These are phyloP conservation scores for Chaetomium sp. DNA, from an alignment of 2,329 filamentous ascomycete species.

Conservation along the genomic window DNA sequence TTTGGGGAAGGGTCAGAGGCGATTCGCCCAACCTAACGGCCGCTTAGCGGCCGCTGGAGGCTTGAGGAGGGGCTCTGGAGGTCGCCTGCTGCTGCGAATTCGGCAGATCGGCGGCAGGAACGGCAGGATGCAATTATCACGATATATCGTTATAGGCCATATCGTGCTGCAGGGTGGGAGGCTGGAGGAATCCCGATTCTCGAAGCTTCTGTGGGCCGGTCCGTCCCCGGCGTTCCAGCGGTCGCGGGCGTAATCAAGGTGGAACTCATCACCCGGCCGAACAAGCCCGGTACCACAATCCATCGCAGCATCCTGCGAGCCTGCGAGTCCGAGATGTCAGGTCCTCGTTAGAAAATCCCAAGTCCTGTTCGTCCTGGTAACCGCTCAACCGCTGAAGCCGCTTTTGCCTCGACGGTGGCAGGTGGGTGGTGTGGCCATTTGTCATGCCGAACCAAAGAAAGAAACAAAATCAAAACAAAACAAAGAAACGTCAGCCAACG, in stretches of 20 bases:
- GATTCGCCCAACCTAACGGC: constrained; percentile 16
- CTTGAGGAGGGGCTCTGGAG: neutral
- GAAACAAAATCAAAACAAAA: too few relatives aligned
- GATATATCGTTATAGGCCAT: constrained; percentile 17
- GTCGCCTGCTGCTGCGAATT: neutral
- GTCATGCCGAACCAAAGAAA: too few relatives aligned
- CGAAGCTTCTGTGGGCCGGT: constrained; percentile 38
- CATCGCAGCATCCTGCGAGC: too few relatives aligned
- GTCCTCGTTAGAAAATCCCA: too few relatives aligned
- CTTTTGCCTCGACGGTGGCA: too few relatives aligned
- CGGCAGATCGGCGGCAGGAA: too few relatives aligned
- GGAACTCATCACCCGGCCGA: neutral
- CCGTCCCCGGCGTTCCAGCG: neutral
- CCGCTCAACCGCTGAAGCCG: too few relatives aligned
- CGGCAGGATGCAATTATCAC: constrained; percentile 14
- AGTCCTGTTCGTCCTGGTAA: too few relatives aligned
- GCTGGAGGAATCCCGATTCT: constrained; percentile 28
- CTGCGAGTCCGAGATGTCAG: too few relatives aligned
- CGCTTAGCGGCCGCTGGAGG: constrained; percentile 8
- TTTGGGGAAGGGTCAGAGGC: constrained; percentile 7
- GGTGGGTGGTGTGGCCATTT: too few relatives aligned
- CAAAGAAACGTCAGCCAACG: too few relatives aligned
- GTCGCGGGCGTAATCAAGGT: neutral
- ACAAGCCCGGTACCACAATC: too few relatives aligned
- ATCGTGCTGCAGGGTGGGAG: constrained; percentile 6